These are phyloP conservation scores for Xylariomycetidae sp. DNA, from an alignment of 2,329 filamentous ascomycete species.

Conservation along the genomic window DNA sequence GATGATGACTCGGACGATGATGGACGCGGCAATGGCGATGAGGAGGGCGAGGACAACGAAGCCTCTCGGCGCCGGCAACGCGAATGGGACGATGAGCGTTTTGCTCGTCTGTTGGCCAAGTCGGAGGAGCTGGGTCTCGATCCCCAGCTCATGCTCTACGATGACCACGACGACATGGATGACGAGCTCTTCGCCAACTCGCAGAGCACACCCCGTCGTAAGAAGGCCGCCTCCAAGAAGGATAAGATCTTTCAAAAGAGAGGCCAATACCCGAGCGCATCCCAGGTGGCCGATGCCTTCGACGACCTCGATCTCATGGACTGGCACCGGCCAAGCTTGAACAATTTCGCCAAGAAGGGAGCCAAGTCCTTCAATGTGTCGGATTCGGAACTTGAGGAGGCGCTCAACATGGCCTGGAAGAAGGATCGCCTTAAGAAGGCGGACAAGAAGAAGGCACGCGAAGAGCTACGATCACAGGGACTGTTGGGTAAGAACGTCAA, in stretches of 20 bases:
- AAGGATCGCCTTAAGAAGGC: constrained; percentile 68
- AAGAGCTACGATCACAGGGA: constrained; percentile 60
- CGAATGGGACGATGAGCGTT: constrained; percentile 50
- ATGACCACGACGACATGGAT: constrained; percentile 39
- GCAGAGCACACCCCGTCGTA: constrained; percentile 19
- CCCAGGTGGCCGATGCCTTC: constrained; percentile 41
- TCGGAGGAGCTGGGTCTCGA: constrained; percentile 59
- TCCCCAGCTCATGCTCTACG: constrained; percentile 51
- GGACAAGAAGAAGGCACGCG: constrained; percentile 62
- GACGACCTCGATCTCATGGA: constrained; percentile 83
- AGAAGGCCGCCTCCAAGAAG: constrained; percentile 20
- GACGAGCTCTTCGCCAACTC: constrained; percentile 23
- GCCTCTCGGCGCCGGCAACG: constrained; percentile 20
- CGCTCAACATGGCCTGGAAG: constrained; percentile 54
- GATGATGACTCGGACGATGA: constrained; percentile 22
- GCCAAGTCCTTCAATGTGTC: constrained; percentile 52
- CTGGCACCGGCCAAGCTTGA: constrained; percentile 64
- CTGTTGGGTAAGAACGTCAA: constrained; percentile 55
- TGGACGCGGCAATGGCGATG: constrained; percentile 29
- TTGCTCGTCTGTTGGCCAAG: constrained; percentile 55
- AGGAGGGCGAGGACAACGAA: constrained; percentile 33
- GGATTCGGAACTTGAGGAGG: constrained; percentile 61
- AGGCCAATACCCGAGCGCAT: constrained; percentile 33
- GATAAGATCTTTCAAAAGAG: constrained; percentile 20
- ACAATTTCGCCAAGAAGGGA: constrained; percentile 53